A percentile compares a stretch with the other conserved stretches of the same genome.
phyloP scores from a whole-genome alignment of 352 stramenopile species.

The Pythium myriotylum region DNA sequence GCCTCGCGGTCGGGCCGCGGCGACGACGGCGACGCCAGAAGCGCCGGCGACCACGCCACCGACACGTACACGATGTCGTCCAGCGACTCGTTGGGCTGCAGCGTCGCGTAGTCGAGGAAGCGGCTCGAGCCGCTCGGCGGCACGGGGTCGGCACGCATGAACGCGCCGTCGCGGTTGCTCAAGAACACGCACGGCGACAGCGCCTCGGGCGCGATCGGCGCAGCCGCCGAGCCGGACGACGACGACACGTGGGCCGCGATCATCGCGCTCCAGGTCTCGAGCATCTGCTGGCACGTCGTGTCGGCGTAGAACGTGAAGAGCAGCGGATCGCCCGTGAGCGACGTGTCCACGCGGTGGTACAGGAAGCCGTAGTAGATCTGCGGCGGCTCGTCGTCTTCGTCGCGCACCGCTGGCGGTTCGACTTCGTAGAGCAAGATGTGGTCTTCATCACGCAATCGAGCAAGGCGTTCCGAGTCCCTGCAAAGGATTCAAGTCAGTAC shows the following conservation, averaged over 20 bases:
- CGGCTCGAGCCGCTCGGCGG: constrained; percentile 39
- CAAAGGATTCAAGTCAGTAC: constrained; percentile 3
- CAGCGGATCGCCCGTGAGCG: constrained; percentile 62
- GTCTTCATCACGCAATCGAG: constrained; percentile 69
- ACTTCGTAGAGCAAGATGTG: constrained; percentile 77
- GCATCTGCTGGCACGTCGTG: constrained; percentile 63
- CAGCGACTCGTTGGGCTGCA: constrained; percentile 39
- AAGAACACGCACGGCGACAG: constrained; percentile 58
- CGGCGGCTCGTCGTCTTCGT: constrained; percentile 26
- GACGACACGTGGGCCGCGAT: constrained; percentile 43
- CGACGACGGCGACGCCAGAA: constrained; percentile 41
- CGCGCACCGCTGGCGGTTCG: constrained; percentile 28
- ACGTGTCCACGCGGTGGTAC: constrained; percentile 62
- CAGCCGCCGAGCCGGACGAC: background rate
- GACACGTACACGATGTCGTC: constrained; percentile 59
- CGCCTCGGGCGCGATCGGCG: constrained; percentile 39
- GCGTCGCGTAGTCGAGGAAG: constrained; percentile 55
- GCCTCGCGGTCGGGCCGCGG: constrained; percentile 54
- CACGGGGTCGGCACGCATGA: constrained; percentile 54
- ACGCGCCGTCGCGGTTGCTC: constrained; percentile 55
- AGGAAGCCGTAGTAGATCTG: constrained; percentile 63
- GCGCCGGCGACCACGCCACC: constrained; percentile 51
- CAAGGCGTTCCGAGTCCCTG: constrained; percentile 61
- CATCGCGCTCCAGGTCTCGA: constrained; percentile 60
- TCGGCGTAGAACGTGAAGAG: constrained; percentile 63